A percentile compares a stretch with the other conserved stretches of the same genome.
phyloP scores from a whole-genome alignment of 2,329 filamentous ascomycete genomes.

The Akanthomyces muscarius region DNA sequence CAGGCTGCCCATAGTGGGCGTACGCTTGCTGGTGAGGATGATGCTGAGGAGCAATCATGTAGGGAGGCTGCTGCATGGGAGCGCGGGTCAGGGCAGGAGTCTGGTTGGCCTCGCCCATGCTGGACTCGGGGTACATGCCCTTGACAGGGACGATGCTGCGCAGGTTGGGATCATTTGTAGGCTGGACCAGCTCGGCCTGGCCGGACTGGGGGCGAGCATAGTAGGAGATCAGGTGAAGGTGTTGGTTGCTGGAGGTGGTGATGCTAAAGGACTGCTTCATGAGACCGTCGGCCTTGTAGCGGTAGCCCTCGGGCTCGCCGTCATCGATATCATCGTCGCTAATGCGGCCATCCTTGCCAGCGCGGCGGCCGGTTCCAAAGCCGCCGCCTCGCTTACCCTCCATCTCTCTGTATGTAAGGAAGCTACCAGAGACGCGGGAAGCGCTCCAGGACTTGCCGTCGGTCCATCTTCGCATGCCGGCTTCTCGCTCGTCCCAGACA shows the following conservation, averaged over 20 bases:
- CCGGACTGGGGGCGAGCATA: constrained; percentile 77
- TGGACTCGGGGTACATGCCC: constrained; percentile 96
- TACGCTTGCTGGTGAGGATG: constrained; percentile 33
- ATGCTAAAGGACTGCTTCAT: constrained; percentile 99
- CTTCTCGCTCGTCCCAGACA: constrained; percentile 99
- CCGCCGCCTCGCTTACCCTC: constrained; percentile 90
- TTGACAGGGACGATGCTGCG: constrained; percentile 82
- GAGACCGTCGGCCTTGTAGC: constrained; percentile 92
- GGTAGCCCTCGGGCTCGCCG: constrained; percentile 82
- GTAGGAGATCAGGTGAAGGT: constrained; percentile 96
- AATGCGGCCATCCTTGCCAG: constrained; percentile 69
- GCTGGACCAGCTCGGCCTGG: constrained; percentile 70
- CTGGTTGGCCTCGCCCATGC: constrained; percentile 77
- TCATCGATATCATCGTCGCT: constrained; percentile 85
- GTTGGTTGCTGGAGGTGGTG: constrained; percentile 81
- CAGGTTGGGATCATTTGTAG: constrained; percentile 73
- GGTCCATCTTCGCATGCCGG: constrained; percentile 97
- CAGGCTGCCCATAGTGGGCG: constrained; percentile 40
- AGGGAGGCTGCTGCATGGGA: constrained; percentile 53
- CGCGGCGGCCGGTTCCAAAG: constrained; percentile 57
- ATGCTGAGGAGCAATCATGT: constrained; percentile 34
- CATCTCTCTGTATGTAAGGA: constrained; percentile 97
- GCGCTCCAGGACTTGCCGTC: constrained; percentile 99
- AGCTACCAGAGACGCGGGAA: constrained; percentile 94
- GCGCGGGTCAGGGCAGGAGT: constrained; percentile 77